Percentiles rank a stretch among this genome's conserved stretches.
Evolutionary conservation across 257 asterid genomes (phyloP).

Genomic region (Rhazya stricta): DNA sequence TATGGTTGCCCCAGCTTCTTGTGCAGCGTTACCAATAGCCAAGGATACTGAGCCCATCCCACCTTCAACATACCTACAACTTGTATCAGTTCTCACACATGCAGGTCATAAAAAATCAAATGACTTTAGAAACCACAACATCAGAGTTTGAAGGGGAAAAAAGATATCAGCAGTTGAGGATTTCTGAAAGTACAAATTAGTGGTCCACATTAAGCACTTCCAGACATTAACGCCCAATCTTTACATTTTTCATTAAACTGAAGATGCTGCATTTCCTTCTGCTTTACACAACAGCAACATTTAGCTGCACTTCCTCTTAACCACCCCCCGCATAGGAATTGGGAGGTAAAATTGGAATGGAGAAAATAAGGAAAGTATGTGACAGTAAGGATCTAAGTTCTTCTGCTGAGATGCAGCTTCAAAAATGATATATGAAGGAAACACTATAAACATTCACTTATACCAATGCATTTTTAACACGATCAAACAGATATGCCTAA

Average conservation of each 20-base stretch:
- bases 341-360: neutral
- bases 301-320: neutral
- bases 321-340: neutral
- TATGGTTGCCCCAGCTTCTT: conserved; percentile 84
- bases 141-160: conserved; percentile 10
- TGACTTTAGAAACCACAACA: conserved; percentile 15
- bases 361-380: neutral
- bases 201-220: neutral
- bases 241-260: neutral
- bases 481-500: neutral
- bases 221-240: neutral
- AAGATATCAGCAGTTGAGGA: neutral
- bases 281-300: neutral
- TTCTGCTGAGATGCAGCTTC: neutral
- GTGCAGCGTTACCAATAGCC: conserved; percentile 76
- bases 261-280: neutral
- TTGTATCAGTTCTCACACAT: conserved; percentile 18
- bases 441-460: neutral
- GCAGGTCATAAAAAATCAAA: conserved; percentile 9
- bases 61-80: conserved; percentile 86
- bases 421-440: neutral
- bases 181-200: neutral
- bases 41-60: conserved; percentile 97
- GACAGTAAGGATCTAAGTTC: neutral
- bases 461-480: neutral